A percentile compares a stretch with the other conserved stretches of the same genome.
Conservation (phyloP, 345 rosid species). For the Kernera saxatilis region DNA sequence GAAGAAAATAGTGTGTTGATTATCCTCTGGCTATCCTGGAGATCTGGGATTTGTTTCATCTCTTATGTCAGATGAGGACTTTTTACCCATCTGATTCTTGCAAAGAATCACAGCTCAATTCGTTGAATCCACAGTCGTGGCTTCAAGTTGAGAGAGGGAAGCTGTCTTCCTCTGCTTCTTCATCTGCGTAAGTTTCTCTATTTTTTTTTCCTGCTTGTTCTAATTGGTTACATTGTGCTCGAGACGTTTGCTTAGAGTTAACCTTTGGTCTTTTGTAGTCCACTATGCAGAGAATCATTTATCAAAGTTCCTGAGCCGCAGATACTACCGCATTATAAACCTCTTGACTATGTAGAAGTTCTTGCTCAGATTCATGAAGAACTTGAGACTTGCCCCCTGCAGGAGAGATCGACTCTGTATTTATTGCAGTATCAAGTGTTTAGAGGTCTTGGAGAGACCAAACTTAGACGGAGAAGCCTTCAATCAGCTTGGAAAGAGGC, state of each 20-base stretch:
- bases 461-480: slow-evolving; percentile 81
- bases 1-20: slow-evolving; percentile 24
- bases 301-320: slow-evolving; percentile 89
- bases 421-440: slow-evolving; percentile 79
- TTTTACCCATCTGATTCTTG: slow-evolving; percentile 76
- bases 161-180: slow-evolving; percentile 45
- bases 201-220: neutral
- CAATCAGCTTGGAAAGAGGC: slow-evolving; percentile 90
- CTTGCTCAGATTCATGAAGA: slow-evolving; percentile 95
- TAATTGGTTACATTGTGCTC: neutral
- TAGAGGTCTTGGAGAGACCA: slow-evolving; percentile 88
- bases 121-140: slow-evolving; percentile 96
- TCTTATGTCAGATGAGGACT: slow-evolving; percentile 89
- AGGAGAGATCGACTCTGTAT: slow-evolving; percentile 67
- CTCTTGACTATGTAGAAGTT: slow-evolving; percentile 90
- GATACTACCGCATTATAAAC: slow-evolving; percentile 71
- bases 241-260: neutral
- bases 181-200: slow-evolving; percentile 65
- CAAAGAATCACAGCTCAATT: slow-evolving; percentile 78
- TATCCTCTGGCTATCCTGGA: slow-evolving; percentile 66
- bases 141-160: slow-evolving; percentile 99
- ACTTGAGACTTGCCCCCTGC: slow-evolving; percentile 68
- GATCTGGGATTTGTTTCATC: slow-evolving; percentile 91
- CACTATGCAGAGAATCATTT: slow-evolving; percentile 75
- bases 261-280: slow-evolving; percentile 17